phyloP scores from a whole-genome alignment of 192 early-diverging fungal genomes.

The Coemansia sp. region DNA sequence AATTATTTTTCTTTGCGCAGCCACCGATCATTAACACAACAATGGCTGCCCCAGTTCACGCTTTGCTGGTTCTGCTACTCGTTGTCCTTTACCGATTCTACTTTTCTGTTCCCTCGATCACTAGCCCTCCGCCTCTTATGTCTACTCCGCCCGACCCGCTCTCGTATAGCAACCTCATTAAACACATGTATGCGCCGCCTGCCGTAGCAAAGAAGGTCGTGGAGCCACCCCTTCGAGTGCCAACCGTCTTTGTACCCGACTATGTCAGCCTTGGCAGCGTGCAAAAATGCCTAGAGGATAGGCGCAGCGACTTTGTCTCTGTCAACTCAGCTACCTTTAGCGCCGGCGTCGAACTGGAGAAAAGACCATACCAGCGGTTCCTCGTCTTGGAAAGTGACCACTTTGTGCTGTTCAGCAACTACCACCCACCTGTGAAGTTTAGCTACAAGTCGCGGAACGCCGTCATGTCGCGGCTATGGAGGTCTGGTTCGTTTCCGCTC shows the following conservation, averaged over 20 bases:
- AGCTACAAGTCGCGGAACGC: constrained; percentile 11
- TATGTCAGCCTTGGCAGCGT: not conserved
- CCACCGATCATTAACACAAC: not conserved
- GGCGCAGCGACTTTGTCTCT: not conserved
- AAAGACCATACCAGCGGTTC: not conserved
- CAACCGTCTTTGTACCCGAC: constrained; percentile 1
- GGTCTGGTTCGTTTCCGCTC: not conserved
- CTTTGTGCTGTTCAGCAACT: not conserved
- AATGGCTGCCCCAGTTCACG: constrained; percentile 1
- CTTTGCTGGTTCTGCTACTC: not conserved
- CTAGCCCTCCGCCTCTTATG: not conserved
- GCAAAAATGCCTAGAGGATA: constrained; percentile 6
- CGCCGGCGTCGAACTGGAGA: not conserved
- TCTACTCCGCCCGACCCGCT: not conserved
- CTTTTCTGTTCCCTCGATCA: not conserved
- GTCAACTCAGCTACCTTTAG: not conserved
- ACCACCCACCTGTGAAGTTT: not conserved
- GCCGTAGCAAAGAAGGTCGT: not conserved
- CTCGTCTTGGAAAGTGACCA: not conserved
- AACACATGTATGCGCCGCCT: not conserved
- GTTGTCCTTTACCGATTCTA: not conserved
- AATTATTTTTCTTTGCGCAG: constrained; percentile 1
- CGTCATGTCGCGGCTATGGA: constrained; percentile 6
- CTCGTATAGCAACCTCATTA: not conserved
- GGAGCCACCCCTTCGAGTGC: not conserved